A percentile compares a stretch with the other conserved stretches of the same genome.
Evolutionary conservation across 1,284 basidiomycete species (phyloP).

Genomic region (Ceratobasidium sp.): DNA sequence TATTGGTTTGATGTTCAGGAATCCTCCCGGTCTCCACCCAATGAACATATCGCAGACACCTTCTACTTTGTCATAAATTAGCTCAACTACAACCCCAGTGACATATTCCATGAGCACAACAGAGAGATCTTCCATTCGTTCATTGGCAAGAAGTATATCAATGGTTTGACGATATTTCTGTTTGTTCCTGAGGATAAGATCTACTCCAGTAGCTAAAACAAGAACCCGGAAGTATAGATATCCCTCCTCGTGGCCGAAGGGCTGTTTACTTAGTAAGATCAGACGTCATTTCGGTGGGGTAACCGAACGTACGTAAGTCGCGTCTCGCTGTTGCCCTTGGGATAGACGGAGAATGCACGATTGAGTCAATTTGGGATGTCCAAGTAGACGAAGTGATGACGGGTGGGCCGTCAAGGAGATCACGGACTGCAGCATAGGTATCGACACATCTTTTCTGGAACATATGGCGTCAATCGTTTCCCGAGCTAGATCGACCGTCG

Average conservation of each 20-base stretch:
- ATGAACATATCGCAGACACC: not conserved
- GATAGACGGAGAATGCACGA: not conserved
- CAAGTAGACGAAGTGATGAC: not conserved
- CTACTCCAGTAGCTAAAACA: not conserved
- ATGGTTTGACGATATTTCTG: not conserved
- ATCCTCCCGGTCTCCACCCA: not conserved
- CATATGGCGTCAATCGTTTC: not conserved
- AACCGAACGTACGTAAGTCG: not conserved
- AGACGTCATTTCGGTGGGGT: not conserved
- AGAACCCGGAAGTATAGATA: conserved; percentile 4
- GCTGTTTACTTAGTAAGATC: not conserved
- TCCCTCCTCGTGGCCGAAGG: conserved; percentile 2
- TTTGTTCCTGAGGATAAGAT: not conserved
- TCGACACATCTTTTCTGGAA: not conserved
- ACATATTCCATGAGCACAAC: not conserved
- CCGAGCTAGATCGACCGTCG: not conserved
- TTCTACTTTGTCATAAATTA: not conserved
- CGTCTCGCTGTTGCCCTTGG: not conserved
- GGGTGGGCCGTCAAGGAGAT: conserved; percentile 3
- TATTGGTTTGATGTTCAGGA: not conserved
- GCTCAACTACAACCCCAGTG: not conserved
- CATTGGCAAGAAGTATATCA: not conserved
- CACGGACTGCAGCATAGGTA: not conserved
- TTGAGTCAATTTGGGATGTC: not conserved
- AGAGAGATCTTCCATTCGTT: not conserved